Conservation (phyloP, 2,329 filamentous ascomycete species). For the Alternaria viburni region DNA sequence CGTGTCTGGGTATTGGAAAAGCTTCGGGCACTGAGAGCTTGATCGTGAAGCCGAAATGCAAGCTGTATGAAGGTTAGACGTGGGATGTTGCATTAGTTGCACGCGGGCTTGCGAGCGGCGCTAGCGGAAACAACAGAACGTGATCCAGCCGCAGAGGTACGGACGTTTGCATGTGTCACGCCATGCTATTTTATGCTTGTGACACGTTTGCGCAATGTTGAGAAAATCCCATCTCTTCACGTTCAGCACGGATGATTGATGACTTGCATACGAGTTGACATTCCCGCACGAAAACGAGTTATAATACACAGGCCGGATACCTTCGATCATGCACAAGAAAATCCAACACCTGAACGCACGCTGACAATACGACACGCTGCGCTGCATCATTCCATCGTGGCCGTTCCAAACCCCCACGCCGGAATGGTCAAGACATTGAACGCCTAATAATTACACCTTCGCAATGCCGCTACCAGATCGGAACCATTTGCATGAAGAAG, state of each 20-base stretch:
- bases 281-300: constrained; percentile 17
- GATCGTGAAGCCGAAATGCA: not conserved
- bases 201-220: not conserved
- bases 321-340: constrained; percentile 19
- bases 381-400: constrained; percentile 23
- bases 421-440: constrained; percentile 19
- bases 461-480: constrained; percentile 34
- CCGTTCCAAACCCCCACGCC: constrained; percentile 14
- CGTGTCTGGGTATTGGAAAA: not conserved
- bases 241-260: not conserved
- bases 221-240: not conserved
- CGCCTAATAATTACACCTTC: constrained; percentile 35
- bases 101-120: constrained; percentile 24
- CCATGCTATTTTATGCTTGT: not conserved
- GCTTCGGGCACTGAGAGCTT: not conserved
- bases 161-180: not conserved
- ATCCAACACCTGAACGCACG: constrained; percentile 22
- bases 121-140: constrained; percentile 33
- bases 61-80: not conserved
- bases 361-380: constrained; percentile 11
- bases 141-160: constrained; percentile 11
- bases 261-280: constrained; percentile 13
- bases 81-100: constrained; percentile 8
- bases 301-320: constrained; percentile 30
- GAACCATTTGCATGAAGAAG: constrained; percentile 25